Evolutionary conservation across 768 basidiomycete species (phyloP).

Genomic region (Boletus rex-veris): DNA sequence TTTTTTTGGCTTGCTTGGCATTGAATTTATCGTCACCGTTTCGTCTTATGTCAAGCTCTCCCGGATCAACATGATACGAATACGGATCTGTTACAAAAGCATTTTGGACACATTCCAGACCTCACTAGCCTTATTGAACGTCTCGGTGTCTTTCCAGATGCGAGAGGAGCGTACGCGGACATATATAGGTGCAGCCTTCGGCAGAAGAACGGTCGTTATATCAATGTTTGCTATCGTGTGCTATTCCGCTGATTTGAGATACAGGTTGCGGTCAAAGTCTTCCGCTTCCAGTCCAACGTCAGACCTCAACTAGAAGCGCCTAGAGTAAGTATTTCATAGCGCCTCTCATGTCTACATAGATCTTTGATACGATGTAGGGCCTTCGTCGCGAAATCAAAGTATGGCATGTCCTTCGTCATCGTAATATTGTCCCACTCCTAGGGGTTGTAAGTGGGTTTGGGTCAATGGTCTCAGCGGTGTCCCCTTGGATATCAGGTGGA

Average conservation of each 20-base stretch:
- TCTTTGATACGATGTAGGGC: neutral
- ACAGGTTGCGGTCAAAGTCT: neutral
- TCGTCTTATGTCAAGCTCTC: neutral
- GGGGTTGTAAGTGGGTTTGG: neutral
- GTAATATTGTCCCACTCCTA: slow-evolving; percentile 1
- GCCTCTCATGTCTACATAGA: neutral
- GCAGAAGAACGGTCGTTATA: neutral
- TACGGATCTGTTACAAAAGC: neutral
- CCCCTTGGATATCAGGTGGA: neutral
- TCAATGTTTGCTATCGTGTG: neutral
- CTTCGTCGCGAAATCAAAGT: slow-evolving; percentile 2
- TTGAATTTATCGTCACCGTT: neutral
- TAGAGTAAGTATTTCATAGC: neutral
- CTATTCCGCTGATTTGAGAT: neutral
- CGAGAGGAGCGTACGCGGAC: neutral
- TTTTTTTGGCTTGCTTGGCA: neutral
- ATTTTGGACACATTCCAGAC: neutral
- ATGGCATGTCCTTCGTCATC: slow-evolving; percentile 2
- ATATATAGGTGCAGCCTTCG: slow-evolving; percentile 1
- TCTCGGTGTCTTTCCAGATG: neutral
- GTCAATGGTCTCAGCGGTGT: neutral
- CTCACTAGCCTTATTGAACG: neutral
- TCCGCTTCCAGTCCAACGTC: neutral
- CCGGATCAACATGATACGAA: neutral
- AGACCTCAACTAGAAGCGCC: neutral